Conservation (phyloP, 495 filamentous ascomycete species). For the Trypethelium eluteriae region DNA sequence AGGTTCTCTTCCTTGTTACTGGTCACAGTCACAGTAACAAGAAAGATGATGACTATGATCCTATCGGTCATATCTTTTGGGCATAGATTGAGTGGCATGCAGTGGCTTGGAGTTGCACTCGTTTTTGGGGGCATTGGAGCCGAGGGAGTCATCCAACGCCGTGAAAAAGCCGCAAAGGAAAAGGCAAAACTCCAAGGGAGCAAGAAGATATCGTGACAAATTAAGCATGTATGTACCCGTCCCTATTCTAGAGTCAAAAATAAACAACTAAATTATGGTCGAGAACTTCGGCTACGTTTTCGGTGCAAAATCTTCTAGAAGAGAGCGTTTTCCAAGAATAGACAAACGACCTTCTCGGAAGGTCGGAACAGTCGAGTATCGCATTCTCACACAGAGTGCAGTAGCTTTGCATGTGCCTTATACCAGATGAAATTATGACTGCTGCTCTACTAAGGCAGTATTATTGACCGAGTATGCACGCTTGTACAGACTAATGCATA, state of each 20-base stretch:
- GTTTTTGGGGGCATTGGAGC: constrained; percentile 95
- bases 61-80: constrained; percentile 92
- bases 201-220: constrained; percentile 34
- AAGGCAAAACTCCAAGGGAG: constrained; percentile 48
- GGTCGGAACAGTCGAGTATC: neutral
- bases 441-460: neutral
- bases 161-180: constrained; percentile 80
- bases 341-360: neutral
- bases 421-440: neutral
- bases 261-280: neutral
- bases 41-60: constrained; percentile 99
- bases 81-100: constrained; percentile 71
- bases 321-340: constrained; percentile 6
- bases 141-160: constrained; percentile 71
- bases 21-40: constrained; percentile 92
- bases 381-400: neutral
- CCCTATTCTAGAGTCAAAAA: neutral
- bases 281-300: neutral
- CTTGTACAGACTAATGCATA: constrained; percentile 6
- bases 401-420: constrained; percentile 4
- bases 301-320: neutral
- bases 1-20: constrained; percentile 86
- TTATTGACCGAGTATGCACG: neutral
- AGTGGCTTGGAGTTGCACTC: constrained; percentile 84
- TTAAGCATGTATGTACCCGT: neutral